A percentile compares a stretch with the other conserved stretches of the same genome.
Conservation (phyloP, 2,329 filamentous ascomycete genomes). For the Stemphylium beticola region DNA sequence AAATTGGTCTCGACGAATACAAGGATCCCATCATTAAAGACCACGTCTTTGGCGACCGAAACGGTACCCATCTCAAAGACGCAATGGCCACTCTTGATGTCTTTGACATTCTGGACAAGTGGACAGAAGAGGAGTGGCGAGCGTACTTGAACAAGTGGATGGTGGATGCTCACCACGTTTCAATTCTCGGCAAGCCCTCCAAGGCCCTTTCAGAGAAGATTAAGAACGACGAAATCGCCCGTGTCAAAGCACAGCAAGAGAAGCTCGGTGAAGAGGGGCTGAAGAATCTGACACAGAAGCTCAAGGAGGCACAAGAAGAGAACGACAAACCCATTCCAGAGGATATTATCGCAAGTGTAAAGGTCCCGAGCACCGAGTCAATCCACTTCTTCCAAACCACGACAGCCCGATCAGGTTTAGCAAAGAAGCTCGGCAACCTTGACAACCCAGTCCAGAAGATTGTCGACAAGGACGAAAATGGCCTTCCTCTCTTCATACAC, state of each 20-base stretch:
- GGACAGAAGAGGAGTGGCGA: constrained; percentile 86
- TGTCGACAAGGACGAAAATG: constrained; percentile 71
- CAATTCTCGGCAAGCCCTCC: constrained; percentile 87
- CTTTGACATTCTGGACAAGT: constrained; percentile 73
- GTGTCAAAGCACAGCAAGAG: constrained; percentile 79
- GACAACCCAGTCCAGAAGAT: constrained; percentile 74
- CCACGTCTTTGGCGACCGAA: constrained; percentile 85
- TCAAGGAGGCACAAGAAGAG: constrained; percentile 83
- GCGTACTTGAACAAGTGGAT: constrained; percentile 84
- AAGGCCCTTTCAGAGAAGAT: constrained; percentile 77
- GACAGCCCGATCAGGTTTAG: constrained; percentile 82
- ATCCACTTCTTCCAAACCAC: constrained; percentile 93
- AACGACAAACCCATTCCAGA: constrained; percentile 88
- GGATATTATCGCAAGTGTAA: constrained; percentile 79
- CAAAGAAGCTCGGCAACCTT: constrained; percentile 70
- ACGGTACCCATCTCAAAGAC: constrained; percentile 64
- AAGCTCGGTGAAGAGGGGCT: constrained; percentile 83
- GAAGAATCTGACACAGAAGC: constrained; percentile 72
- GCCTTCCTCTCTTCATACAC: constrained; percentile 87
- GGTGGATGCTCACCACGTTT: constrained; percentile 82
- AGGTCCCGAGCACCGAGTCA: constrained; percentile 83
- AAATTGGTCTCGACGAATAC: constrained; percentile 81
- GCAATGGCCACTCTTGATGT: constrained; percentile 53
- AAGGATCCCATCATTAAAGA: constrained; percentile 87
- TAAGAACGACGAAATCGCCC: constrained; percentile 79